Evolutionary conservation across 495 filamentous ascomycete species (phyloP).

Genomic region (Hypoxylon intermedium): DNA sequence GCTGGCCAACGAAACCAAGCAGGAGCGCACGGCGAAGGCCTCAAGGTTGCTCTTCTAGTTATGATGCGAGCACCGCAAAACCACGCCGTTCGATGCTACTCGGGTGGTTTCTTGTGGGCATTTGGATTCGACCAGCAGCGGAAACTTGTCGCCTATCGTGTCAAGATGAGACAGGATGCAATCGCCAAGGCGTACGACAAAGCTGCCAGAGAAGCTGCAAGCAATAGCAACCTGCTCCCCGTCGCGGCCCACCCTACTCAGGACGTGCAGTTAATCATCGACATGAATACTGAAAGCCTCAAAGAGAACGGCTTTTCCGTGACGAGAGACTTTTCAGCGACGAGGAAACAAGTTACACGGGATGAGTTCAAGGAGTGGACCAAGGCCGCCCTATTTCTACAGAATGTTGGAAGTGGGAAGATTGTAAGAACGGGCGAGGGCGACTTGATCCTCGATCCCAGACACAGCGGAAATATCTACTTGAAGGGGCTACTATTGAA

Average conservation of each 20-base stretch:
- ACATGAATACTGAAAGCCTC: background rate
- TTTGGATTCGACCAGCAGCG: constrained; percentile 33
- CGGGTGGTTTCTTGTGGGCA: constrained; percentile 26
- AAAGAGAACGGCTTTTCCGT: constrained; percentile 17
- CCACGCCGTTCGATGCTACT: constrained; percentile 26
- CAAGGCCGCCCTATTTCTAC: constrained; percentile 21
- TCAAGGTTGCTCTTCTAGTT: constrained; percentile 32
- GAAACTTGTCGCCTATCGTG: background rate
- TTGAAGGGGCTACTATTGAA: constrained; percentile 16
- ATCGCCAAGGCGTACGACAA: background rate
- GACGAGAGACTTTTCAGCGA: too few species aligned
- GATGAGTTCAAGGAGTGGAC: constrained; percentile 17
- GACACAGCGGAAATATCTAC: constrained; percentile 15
- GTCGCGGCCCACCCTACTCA: background rate
- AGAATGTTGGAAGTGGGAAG: background rate
- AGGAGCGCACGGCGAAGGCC: constrained; percentile 36
- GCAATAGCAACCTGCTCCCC: background rate
- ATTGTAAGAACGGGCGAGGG: constrained; percentile 11
- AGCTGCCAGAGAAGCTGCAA: background rate
- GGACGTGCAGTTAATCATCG: constrained; percentile 15
- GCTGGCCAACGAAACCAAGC: constrained; percentile 15
- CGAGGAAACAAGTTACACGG: constrained; percentile 12
- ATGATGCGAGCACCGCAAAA: constrained; percentile 30
- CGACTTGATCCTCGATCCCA: constrained; percentile 16
- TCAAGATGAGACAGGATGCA: background rate